phyloP scores from a whole-genome alignment of 2,329 filamentous ascomycete species.

The Calycina herbarum region DNA sequence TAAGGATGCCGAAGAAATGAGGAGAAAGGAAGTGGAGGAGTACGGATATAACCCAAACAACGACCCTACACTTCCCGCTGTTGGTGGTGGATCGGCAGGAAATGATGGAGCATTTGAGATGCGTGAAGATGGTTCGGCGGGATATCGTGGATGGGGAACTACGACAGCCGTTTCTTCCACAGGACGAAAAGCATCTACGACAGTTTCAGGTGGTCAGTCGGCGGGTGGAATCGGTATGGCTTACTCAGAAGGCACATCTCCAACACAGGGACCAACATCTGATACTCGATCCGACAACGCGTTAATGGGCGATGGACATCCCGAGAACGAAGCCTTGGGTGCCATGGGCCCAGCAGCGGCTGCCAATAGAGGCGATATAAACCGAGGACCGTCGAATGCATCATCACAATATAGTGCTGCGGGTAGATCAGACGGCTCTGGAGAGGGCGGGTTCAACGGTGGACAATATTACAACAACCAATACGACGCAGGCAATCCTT shows the following conservation, averaged over 20 bases:
- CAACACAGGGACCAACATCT: conserved; percentile 63
- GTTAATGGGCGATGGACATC: conserved; percentile 52
- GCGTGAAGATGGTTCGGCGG: conserved; percentile 72
- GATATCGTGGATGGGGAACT: conserved; percentile 94
- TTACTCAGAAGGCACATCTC: conserved; percentile 74
- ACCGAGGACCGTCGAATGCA: conserved; percentile 88
- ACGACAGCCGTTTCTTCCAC: conserved; percentile 69
- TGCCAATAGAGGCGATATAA: conserved; percentile 69
- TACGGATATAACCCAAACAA: conserved; percentile 98
- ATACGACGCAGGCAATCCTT: conserved; percentile 58
- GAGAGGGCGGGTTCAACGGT: conserved; percentile 49
- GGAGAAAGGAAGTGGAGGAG: conserved; percentile 94
- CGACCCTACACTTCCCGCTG: conserved; percentile 73
- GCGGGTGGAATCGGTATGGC: conserved; percentile 56
- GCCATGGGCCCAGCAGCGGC: conserved; percentile 73
- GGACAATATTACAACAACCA: conserved; percentile 57
- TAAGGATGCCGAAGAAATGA: conserved; percentile 81
- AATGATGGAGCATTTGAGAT: conserved; percentile 66
- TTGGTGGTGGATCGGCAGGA: conserved; percentile 40
- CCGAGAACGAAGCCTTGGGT: conserved; percentile 79
- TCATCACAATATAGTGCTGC: conserved; percentile 92
- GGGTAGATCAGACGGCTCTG: conserved; percentile 69
- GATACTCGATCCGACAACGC: conserved; percentile 71
- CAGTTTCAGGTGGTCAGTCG: conserved; percentile 71
- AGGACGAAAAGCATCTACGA: conserved; percentile 84